Conservation (phyloP, 352 stramenopile genomes). For the Hyaloperonospora arabidopsidis region DNA sequence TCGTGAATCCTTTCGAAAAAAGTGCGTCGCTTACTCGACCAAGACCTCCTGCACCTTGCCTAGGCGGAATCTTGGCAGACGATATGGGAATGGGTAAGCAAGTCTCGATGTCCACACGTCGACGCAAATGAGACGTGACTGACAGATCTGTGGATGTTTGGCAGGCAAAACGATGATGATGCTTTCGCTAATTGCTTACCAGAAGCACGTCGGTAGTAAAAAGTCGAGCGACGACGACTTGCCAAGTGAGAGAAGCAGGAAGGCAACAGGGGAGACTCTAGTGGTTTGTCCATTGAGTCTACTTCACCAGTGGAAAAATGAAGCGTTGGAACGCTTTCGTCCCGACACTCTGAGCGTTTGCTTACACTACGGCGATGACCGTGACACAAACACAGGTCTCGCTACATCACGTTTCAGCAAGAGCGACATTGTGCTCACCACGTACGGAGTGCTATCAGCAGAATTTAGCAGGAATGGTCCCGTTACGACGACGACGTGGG, state of each 20-base stretch:
- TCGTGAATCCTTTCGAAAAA: slow-evolving; percentile 79
- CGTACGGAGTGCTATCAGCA: slow-evolving; percentile 70
- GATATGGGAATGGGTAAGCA: slow-evolving; percentile 87
- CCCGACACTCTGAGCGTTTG: slow-evolving; percentile 42
- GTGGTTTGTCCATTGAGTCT: slow-evolving; percentile 84
- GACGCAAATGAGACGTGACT: neutral
- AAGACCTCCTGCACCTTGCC: slow-evolving; percentile 44
- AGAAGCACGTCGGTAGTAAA: slow-evolving; percentile 37
- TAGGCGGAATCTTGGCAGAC: slow-evolving; percentile 83
- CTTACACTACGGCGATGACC: slow-evolving; percentile 73
- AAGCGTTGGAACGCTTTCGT: slow-evolving; percentile 61
- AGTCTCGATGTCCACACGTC: neutral
- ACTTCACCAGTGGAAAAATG: slow-evolving; percentile 84
- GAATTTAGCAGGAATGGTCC: slow-evolving; percentile 53
- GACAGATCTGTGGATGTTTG: slow-evolving; percentile 1
- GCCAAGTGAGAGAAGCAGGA: slow-evolving; percentile 4
- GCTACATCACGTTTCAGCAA: slow-evolving; percentile 16
- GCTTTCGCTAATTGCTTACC: slow-evolving; percentile 49
- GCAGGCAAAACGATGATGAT: slow-evolving; percentile 80
- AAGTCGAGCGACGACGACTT: slow-evolving; percentile 1
- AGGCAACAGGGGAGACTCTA: slow-evolving; percentile 46
- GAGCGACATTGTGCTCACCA: slow-evolving; percentile 76
- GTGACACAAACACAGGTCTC: slow-evolving; percentile 13
- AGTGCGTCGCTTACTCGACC: slow-evolving; percentile 54
- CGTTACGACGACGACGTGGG: slow-evolving; percentile 47